Conservation (phyloP, 148 eudicot genomes). For the Vaccinium vitisidaea region DNA sequence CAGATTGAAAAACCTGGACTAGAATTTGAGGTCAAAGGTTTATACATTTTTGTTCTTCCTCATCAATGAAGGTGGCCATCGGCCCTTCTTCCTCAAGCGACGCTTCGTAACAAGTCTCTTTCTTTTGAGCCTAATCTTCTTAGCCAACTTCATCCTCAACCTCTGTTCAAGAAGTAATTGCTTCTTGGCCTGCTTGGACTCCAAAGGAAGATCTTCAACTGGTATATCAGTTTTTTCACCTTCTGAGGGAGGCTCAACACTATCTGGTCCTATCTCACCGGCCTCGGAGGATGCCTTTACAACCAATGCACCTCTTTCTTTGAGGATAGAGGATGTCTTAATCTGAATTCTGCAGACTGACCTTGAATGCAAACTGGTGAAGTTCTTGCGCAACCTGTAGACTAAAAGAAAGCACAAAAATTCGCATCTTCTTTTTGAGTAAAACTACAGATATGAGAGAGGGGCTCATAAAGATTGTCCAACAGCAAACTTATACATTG, state of each 20-base stretch:
- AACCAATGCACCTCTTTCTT: constrained; percentile 35
- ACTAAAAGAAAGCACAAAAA: constrained; percentile 34
- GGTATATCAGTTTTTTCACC: constrained; percentile 32
- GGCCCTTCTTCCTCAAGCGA: constrained; percentile 79
- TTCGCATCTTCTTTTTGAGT: neutral
- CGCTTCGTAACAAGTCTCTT: constrained; percentile 77
- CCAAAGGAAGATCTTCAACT: constrained; percentile 73
- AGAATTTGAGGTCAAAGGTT: constrained; percentile 18
- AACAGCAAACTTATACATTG: neutral
- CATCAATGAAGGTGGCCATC: constrained; percentile 99
- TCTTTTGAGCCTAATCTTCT: constrained; percentile 80
- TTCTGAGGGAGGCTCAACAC: constrained; percentile 39
- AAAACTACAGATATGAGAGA: neutral
- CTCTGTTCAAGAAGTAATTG: constrained; percentile 62
- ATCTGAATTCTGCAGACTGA: constrained; percentile 30
- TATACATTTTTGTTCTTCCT: constrained; percentile 74
- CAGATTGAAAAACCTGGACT: constrained; percentile 19
- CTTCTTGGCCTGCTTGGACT: constrained; percentile 76
- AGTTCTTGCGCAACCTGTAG: constrained; percentile 29
- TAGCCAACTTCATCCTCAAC: constrained; percentile 73
- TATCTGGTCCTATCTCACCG: constrained; percentile 23
- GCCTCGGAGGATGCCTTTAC: constrained; percentile 56
- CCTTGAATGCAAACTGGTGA: constrained; percentile 26
- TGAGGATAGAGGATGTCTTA: constrained; percentile 34
- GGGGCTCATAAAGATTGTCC: neutral